Evolutionary conservation across 108 stramenopile genomes (phyloP).

Genomic region (Discostella pseudostelligera): DNA sequence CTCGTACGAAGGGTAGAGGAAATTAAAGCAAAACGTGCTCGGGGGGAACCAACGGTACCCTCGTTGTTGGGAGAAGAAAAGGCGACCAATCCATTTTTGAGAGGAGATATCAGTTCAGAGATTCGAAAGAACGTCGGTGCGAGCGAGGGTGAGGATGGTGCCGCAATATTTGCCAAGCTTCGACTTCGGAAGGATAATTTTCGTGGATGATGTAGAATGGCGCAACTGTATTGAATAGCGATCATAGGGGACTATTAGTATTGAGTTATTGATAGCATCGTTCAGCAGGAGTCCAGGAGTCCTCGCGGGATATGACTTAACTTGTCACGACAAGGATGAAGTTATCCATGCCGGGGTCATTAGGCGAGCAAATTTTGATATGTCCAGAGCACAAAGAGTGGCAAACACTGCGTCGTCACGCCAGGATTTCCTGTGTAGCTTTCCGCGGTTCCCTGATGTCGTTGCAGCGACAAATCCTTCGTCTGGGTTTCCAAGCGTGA

Average conservation of each 20-base stretch:
- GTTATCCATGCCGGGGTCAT: too few relatives aligned
- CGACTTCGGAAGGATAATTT: constrained; percentile 73
- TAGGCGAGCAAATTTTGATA: too few relatives aligned
- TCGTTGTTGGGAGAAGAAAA: constrained; percentile 69
- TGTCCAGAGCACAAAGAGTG: too few relatives aligned
- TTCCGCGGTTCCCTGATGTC: too few relatives aligned
- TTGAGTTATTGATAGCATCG: not conserved
- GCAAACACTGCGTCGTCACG: too few relatives aligned
- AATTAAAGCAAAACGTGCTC: constrained; percentile 47
- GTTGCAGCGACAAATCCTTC: too few relatives aligned
- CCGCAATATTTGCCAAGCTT: constrained; percentile 63
- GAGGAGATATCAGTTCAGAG: constrained; percentile 71
- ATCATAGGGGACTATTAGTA: not conserved
- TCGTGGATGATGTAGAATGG: constrained; percentile 18
- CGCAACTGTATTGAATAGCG: too few relatives aligned
- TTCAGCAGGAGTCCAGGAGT: not conserved
- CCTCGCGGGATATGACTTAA: too few relatives aligned
- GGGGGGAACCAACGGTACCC: constrained; percentile 79
- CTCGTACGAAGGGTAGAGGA: constrained; percentile 54
- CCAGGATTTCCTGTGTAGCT: too few relatives aligned
- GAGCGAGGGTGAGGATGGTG: constrained; percentile 41
- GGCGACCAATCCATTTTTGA: constrained; percentile 77
- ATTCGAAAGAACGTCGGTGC: constrained; percentile 66
- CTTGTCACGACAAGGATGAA: too few relatives aligned
- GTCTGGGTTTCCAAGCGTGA: too few relatives aligned